Base-by-base conservation (phyloP, 2,329 filamentous ascomycete species). In the Metarhizium rileyi region DNA sequence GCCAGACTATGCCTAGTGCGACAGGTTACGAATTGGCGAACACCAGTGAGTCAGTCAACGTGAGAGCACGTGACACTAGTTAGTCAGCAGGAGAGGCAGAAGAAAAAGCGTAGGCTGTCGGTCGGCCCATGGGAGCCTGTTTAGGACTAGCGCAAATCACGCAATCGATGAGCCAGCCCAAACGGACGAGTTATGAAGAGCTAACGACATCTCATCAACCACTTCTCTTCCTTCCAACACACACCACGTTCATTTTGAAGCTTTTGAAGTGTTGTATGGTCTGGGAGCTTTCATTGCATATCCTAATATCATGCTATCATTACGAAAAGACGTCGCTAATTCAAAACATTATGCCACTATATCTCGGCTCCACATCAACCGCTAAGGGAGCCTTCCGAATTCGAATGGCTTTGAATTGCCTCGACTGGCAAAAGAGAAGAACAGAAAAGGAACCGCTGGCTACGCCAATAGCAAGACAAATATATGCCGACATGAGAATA, bases 141-240 rank as follows among this genome's bases (percentile, higher is more conserved):
- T 57, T 52, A 45, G 57, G 57, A 53, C 58, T 63, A 63, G 61
- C 56, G 27, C 23, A 41, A 62, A 63, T 62, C 61, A 63, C 61
- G 61, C 61, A 56, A 63, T 63, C 61, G 59, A 58, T 49, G 56
- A 57, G 51, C 52, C 58, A 55, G 53, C 55, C 51, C 49, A 54
- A 49, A 48, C 49, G 43, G 40, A 57, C 41, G n/a, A n/a, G 47
- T 40, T 33, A 51, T 50, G 41, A 55, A 55, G 49, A 50, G 47
- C 35, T n/a, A 52, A 55, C 54, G 55, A 55, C 56, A 52, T 47
- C 38, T 51, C 51, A 50, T 45, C 38, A 35, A 49, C 44, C 50
- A 22, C 36, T 44, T 50, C 46, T 53, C 25, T 41, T 47, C 48
- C 43, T 30, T 56, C 27, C 56, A 57, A 55, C 57, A 48, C 54